Percentiles rank a stretch among this genome's conserved stretches.
phyloP scores from a whole-genome alignment of 2,329 filamentous ascomycete genomes.

The Hirsutella minnesotensis region DNA sequence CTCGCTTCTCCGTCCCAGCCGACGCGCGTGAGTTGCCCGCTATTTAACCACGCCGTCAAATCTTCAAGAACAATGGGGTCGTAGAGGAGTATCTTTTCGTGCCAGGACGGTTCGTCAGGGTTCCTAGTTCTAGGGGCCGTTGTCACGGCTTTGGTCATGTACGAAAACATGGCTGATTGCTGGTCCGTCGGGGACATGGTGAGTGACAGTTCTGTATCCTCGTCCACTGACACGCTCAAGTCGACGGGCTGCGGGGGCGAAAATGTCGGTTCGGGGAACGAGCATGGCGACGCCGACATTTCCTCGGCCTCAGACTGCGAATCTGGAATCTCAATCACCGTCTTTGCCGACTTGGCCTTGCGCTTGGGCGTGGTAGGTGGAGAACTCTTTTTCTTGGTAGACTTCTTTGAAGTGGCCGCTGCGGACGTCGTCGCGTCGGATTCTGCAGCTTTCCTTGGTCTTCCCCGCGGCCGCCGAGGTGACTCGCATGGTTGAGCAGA shows the following conservation, averaged over 20 bases:
- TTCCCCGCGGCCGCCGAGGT: slow-evolving; percentile 26
- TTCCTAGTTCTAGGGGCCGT: slow-evolving; percentile 37
- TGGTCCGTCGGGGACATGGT: slow-evolving; percentile 24
- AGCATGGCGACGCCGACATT: slow-evolving; percentile 19
- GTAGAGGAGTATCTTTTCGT: slow-evolving; percentile 89
- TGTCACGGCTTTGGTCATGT: slow-evolving; percentile 44
- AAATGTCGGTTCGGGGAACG: slow-evolving; percentile 25
- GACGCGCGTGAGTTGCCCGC: slow-evolving; percentile 48
- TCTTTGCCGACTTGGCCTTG: neutral
- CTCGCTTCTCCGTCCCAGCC: slow-evolving; percentile 55
- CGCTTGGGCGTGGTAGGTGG: neutral
- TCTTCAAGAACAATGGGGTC: slow-evolving; percentile 86
- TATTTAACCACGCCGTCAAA: slow-evolving; percentile 71
- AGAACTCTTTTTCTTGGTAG: neutral
- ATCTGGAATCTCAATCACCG: slow-evolving; percentile 37
- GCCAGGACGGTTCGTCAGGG: slow-evolving; percentile 53
- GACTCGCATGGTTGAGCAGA: slow-evolving; percentile 19
- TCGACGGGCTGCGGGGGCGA: slow-evolving; percentile 31
- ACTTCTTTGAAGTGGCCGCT: slow-evolving; percentile 4
- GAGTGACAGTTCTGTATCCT: slow-evolving; percentile 33
- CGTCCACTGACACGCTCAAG: slow-evolving; percentile 29
- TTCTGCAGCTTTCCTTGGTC: slow-evolving; percentile 24
- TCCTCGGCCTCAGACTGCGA: slow-evolving; percentile 29
- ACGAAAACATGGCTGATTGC: slow-evolving; percentile 33
- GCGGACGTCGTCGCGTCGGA: slow-evolving; percentile 2